phyloP scores from a whole-genome alignment of 73 alveolate species.

The Paraurostyla sp. region DNA sequence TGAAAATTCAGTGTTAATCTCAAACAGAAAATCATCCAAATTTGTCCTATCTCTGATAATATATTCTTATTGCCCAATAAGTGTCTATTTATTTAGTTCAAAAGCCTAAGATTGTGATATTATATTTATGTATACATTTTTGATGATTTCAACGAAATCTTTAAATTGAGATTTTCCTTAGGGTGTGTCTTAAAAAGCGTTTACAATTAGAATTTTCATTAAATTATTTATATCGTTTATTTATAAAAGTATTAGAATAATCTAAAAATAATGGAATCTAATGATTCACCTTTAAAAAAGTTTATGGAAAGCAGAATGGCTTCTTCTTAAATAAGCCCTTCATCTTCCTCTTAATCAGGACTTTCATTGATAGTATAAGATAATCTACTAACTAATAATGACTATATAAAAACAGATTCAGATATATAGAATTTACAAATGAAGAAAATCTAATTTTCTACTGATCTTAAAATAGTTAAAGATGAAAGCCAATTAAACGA shows the following conservation, averaged over 20 bases:
- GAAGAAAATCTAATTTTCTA: not conserved
- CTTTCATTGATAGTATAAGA: too few species aligned
- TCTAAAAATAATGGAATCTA: not conserved
- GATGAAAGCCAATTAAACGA: not conserved
- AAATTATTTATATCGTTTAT: not conserved
- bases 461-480: not conserved
- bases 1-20: slow-evolving; percentile 69
- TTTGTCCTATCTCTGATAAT: slow-evolving; percentile 3
- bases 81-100: slow-evolving; percentile 4
- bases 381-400: not conserved
- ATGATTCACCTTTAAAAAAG: not conserved
- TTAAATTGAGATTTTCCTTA: slow-evolving; percentile 27
- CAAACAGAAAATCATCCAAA: slow-evolving; percentile 80
- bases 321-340: not conserved
- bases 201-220: slow-evolving; percentile 77
- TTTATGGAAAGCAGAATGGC: not conserved
- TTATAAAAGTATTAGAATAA: not conserved
- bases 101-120: not conserved
- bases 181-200: slow-evolving; percentile 68
- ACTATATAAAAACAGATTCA: not conserved
- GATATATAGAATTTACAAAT: not conserved
- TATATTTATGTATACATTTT: slow-evolving; percentile 46
- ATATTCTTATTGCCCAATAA: slow-evolving; percentile 38
- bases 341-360: not conserved
- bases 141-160: slow-evolving; percentile 58